Evolutionary conservation across 768 basidiomycete genomes (phyloP).

Genomic region (Rhodotorula diobovata): DNA sequence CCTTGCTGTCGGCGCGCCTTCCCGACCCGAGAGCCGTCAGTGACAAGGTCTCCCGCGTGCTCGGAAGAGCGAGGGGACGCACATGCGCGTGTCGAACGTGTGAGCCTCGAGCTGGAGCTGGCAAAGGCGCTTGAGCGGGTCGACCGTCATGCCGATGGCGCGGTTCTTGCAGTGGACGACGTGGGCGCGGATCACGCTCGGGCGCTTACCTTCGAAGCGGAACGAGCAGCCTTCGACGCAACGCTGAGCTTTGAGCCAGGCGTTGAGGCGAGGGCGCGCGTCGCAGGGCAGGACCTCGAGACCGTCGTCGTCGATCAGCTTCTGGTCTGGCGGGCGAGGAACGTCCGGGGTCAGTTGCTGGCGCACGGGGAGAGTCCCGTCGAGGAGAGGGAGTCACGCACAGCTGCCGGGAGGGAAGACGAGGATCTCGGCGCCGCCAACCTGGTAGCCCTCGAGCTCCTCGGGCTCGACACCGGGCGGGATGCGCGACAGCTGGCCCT

Average conservation of each 20-base stretch:
- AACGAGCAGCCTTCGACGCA: constrained; percentile 26
- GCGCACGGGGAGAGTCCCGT: no score
- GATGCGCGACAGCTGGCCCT: constrained; percentile 9
- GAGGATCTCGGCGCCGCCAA: not conserved
- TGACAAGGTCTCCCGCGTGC: not conserved
- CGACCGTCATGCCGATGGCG: not conserved
- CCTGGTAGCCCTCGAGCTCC: not conserved
- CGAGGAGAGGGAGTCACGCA: constrained; percentile 3
- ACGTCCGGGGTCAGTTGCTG: not conserved
- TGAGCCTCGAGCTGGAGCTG: constrained; percentile 32
- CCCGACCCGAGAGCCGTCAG: not conserved
- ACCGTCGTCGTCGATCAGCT: constrained; percentile 12
- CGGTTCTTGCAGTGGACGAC: constrained; percentile 23
- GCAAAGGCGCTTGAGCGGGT: constrained; percentile 28
- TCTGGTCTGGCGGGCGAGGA: not conserved
- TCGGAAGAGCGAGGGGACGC: not conserved
- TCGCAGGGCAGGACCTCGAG: constrained; percentile 29
- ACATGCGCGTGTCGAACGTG: not conserved
- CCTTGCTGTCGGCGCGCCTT: not conserved
- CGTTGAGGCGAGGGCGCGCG: constrained; percentile 4
- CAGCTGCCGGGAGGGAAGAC: constrained; percentile 9
- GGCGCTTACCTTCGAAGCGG: constrained; percentile 22
- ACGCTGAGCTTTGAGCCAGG: constrained; percentile 14
- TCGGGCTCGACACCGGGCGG: not conserved
- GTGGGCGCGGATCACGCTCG: constrained; percentile 32